These are phyloP conservation scores for Globisporangium cylindrosporum DNA, from an alignment of 352 stramenopile genomes.

Conservation along the genomic window DNA sequence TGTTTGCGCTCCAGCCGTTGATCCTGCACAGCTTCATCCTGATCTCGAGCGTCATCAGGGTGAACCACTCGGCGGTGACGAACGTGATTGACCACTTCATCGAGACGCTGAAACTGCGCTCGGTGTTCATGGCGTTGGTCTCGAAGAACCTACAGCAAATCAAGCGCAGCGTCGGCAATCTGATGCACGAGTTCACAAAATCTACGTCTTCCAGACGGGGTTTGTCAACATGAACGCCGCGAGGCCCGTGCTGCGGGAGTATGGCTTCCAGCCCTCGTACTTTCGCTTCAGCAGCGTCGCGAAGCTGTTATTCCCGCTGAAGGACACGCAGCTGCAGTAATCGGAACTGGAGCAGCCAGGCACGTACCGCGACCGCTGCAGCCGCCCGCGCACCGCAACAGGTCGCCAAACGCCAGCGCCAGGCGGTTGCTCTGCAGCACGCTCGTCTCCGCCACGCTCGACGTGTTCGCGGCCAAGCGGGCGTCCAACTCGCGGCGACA, in stretches of 20 bases:
- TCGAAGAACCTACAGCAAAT: conserved; percentile 27
- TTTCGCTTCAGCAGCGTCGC: conserved; percentile 63
- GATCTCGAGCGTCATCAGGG: conserved; percentile 46
- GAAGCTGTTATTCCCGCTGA: conserved; percentile 45
- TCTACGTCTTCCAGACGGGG: conserved; percentile 21
- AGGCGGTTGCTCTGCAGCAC: too few species aligned
- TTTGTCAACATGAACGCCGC: not conserved
- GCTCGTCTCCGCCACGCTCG: too few species aligned
- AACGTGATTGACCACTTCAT: conserved; percentile 64
- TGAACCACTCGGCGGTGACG: conserved; percentile 46
- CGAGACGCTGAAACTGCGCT: conserved; percentile 49
- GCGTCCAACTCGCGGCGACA: too few species aligned
- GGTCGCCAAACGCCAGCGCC: too few species aligned
- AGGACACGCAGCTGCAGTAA: conserved; percentile 40
- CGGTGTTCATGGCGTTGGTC: conserved; percentile 35
- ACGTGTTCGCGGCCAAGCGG: too few species aligned
- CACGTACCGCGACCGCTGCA: not conserved
- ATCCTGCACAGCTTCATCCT: conserved; percentile 65
- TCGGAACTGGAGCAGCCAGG: conserved; percentile 24
- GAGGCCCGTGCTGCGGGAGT: conserved; percentile 21
- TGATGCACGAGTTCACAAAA: conserved; percentile 28
- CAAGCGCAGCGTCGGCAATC: not conserved
- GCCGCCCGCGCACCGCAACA: too few species aligned
- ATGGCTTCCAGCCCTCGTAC: conserved; percentile 44
- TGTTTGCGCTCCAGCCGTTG: conserved; percentile 43